Evolutionary conservation across 257 asterid species (phyloP), one percentile per base, ranked within the genome.

Genomic region (Plantago major): DNA sequence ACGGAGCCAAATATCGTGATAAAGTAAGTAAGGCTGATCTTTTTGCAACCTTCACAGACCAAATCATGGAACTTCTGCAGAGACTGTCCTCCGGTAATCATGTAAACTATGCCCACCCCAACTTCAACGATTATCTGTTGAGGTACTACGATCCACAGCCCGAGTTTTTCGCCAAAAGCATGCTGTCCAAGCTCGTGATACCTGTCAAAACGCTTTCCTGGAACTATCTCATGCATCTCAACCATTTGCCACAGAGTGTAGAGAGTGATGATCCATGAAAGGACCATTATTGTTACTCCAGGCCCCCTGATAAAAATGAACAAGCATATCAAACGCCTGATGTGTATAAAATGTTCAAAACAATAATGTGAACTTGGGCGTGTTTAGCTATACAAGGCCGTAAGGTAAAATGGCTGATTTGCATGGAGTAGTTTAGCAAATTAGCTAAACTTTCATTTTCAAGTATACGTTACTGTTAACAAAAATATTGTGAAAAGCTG

Each of bases 141-240:
- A 26, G 86, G 81, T 26, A 81, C 79, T 4, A 81, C 76, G n/a
- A 81, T 74, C 77, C 77, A 81, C 6, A 81, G 44, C 6, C 84
- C 87, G 2, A 78, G 81, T 40, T 70, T 81, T 17, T 78, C 62
- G 0, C 87, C 84, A 7, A 81, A 80, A 45, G 87, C 83, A n/a
- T 75, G 61, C 26, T 79, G 80, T 18, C 84, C 84, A 10, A 79
- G 64, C 63, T 79, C 84, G 18, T 79, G 84, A 50, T 79, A 80
- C 19, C 86, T 63, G 60, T 80, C 83, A 13, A 77, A 77, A 59
- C 81, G 82, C 40, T 66, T 75, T 14, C 81, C 81, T 4, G 75
- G 67, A 3, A 62, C 70, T 63, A 72, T 68, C 55, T 78, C 84
- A 11, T 78, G 81, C 84, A 78, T 71, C 42, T 78, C 67, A 53